Percentiles rank a stretch among this genome's conserved stretches.
Evolutionary conservation across 768 basidiomycete species (phyloP).

Genomic region (Lentinula guzmanii): DNA sequence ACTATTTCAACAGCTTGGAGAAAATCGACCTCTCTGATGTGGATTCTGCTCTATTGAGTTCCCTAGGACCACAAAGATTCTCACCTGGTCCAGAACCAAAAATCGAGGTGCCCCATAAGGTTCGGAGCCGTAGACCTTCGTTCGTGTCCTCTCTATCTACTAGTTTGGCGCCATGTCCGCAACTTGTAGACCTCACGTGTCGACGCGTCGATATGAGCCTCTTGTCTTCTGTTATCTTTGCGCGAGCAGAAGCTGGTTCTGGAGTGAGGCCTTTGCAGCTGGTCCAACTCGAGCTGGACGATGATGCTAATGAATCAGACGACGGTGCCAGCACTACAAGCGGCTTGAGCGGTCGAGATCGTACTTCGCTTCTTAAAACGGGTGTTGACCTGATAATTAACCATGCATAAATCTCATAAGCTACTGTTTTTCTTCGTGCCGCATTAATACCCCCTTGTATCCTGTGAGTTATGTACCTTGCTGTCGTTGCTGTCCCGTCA

Average conservation of each 20-base stretch:
- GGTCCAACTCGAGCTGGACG: neutral
- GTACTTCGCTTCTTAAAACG: neutral
- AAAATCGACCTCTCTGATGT: neutral
- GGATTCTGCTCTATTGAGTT: neutral
- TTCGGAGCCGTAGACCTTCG: neutral
- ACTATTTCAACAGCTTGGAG: neutral
- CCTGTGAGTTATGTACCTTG: neutral
- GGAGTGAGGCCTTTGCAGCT: neutral
- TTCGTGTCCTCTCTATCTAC: neutral
- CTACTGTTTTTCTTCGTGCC: neutral
- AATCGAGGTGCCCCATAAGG: neutral
- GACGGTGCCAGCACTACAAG: neutral
- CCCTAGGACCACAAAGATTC: neutral
- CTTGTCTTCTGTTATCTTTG: neutral
- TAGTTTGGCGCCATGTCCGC: constrained; percentile 1
- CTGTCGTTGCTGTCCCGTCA: neutral
- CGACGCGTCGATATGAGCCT: neutral
- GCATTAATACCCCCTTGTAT: neutral
- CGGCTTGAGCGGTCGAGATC: neutral
- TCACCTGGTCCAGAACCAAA: neutral
- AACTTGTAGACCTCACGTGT: neutral
- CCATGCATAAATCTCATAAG: neutral
- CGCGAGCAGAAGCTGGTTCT: neutral
- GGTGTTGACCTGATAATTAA: neutral
- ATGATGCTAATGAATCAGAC: neutral